Evolutionary conservation across 2,329 filamentous ascomycete genomes (phyloP).

Genomic region (Phialemonium atrogriseum): DNA sequence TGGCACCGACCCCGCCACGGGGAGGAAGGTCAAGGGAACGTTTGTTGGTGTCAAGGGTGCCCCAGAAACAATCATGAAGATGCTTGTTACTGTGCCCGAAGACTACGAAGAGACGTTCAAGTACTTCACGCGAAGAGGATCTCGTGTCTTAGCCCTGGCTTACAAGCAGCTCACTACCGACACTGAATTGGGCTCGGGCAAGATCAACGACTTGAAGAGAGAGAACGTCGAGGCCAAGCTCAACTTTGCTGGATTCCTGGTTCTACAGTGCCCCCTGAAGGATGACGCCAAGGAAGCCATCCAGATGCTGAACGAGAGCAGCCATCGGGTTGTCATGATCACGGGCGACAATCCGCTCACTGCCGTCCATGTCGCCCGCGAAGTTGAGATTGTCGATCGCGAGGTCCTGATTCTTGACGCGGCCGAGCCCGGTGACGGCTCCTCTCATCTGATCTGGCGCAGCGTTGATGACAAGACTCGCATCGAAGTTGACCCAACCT

Average conservation of each 20-base stretch:
- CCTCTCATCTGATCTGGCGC: conserved; percentile 82
- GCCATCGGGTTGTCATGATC: conserved; percentile 97
- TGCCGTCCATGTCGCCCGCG: conserved; percentile 86
- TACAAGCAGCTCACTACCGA: conserved; percentile 86
- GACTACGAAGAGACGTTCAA: conserved; percentile 98
- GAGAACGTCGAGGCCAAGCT: conserved; percentile 83
- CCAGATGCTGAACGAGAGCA: conserved; percentile 97
- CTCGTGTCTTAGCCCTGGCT: conserved; percentile 83
- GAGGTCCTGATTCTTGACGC: conserved; percentile 92
- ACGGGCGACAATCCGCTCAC: conserved; percentile 97
- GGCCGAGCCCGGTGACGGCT: conserved; percentile 79
- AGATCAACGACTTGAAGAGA: conserved; percentile 88
- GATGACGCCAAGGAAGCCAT: conserved; percentile 92
- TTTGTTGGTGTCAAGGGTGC: conserved; percentile 96
- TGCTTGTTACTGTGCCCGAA: conserved; percentile 72
- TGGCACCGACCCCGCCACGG: conserved; percentile 61
- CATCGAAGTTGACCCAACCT: conserved; percentile 76
- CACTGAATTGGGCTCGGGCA: conserved; percentile 70
- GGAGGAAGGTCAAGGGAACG: conserved; percentile 71
- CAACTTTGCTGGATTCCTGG: conserved; percentile 88
- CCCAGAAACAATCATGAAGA: conserved; percentile 91
- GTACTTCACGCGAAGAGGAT: conserved; percentile 93
- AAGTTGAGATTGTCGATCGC: conserved; percentile 96
- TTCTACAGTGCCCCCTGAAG: conserved; percentile 91
- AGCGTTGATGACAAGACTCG: conserved; percentile 85